Conservation (phyloP, 2,329 filamentous ascomycete genomes). For the Aulographum hederae region DNA sequence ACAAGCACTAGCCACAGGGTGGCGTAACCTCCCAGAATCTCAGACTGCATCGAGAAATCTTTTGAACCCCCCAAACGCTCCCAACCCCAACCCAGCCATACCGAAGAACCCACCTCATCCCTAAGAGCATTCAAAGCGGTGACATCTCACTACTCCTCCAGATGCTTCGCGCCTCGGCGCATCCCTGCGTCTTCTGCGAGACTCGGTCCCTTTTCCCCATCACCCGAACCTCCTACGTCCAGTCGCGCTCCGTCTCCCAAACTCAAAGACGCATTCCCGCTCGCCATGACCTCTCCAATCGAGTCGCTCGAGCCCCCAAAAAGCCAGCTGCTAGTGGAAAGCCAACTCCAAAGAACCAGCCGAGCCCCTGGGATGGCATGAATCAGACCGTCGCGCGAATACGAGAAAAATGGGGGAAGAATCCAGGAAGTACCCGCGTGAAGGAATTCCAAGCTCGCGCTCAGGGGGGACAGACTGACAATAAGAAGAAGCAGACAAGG, state of each 20-base stretch:
- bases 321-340: slow-evolving; percentile 13
- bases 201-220: slow-evolving; percentile 9
- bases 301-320: slow-evolving; percentile 17
- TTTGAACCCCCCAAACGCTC: no score
- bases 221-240: slow-evolving; percentile 2
- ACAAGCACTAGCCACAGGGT: no score
- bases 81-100: no score
- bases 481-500: slow-evolving; percentile 7
- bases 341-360: slow-evolving; percentile 21
- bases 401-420: slow-evolving; percentile 18
- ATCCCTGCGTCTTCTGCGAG: slow-evolving; percentile 25
- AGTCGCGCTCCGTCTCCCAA: slow-evolving; percentile 4
- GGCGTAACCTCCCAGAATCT: no score
- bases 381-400: slow-evolving; percentile 33
- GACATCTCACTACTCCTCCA: no score
- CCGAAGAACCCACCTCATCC: no score
- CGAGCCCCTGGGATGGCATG: slow-evolving; percentile 41
- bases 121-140: no score
- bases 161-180: slow-evolving; percentile 13
- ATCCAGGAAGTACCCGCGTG: background rate
- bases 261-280: slow-evolving; percentile 2
- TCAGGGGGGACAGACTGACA: background rate
- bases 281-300: slow-evolving; percentile 6
- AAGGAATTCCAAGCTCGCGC: background rate
- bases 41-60: no score